phyloP scores from a whole-genome alignment of 257 asterid genomes.

The Solanum stenotomum region DNA sequence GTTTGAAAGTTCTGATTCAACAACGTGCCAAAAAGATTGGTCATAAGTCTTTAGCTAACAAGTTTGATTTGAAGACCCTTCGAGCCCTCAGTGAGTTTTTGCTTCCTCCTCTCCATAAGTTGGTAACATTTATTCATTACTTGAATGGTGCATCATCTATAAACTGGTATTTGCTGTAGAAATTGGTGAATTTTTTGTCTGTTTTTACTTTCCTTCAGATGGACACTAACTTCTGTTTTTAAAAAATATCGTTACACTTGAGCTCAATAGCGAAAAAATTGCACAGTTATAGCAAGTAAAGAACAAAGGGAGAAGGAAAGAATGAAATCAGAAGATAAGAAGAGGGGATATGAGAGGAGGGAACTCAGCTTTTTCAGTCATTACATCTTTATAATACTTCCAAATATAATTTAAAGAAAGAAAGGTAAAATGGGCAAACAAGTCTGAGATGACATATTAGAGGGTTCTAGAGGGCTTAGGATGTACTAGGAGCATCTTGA shows the following conservation, averaged over 20 bases:
- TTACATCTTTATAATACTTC: background rate
- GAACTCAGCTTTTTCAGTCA: background rate
- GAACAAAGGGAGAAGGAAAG: background rate
- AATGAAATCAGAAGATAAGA: background rate
- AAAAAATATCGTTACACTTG: background rate
- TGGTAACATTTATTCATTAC: background rate
- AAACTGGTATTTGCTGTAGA: background rate
- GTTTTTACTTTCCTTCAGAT: background rate
- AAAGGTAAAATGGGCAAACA: background rate
- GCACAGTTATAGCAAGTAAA: background rate
- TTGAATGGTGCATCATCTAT: background rate
- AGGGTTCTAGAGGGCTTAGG: background rate
- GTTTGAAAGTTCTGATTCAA: constrained; percentile 45
- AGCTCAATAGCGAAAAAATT: background rate
- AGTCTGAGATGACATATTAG: background rate
- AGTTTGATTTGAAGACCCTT: constrained; percentile 50
- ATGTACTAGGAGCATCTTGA: background rate
- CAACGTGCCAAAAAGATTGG: constrained; percentile 57
- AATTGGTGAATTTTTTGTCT: background rate
- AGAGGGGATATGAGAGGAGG: background rate
- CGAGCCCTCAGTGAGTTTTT: constrained; percentile 43
- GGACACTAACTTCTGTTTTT: background rate
- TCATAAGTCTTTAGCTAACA: constrained; percentile 31
- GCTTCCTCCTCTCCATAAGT: background rate
- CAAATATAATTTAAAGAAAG: background rate